Evolutionary conservation across 1,284 basidiomycete species (phyloP).

Genomic region (Pseudozyma tsukubaensis): DNA sequence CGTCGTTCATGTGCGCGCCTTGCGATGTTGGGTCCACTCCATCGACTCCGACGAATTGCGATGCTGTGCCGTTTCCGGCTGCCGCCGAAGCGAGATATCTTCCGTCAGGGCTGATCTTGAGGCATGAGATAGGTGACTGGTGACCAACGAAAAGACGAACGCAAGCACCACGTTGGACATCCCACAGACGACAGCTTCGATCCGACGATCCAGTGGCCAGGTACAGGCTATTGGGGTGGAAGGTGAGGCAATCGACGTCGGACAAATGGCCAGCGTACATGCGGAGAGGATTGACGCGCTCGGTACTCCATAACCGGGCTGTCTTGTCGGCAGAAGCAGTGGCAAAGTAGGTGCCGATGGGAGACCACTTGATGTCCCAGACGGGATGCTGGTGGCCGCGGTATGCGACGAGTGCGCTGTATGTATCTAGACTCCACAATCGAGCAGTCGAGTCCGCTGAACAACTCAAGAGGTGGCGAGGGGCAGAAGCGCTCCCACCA

Average conservation of each 20-base stretch:
- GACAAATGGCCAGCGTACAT: conserved; percentile 96
- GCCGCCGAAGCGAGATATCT: conserved; percentile 87
- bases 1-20: conserved; percentile 75
- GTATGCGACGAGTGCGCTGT: conserved; percentile 91
- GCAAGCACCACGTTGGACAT: conserved; percentile 93
- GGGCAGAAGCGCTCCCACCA: conserved; percentile 84
- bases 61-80: conserved; percentile 45
- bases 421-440: conserved; percentile 95
- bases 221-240: conserved; percentile 97
- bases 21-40: conserved; percentile 20
- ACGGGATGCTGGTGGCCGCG: conserved; percentile 96
- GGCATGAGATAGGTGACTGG: conserved; percentile 85
- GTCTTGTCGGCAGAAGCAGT: conserved; percentile 93
- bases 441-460: conserved; percentile 93
- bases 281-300: conserved; percentile 84
- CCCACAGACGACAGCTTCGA: conserved; percentile 95
- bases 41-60: conserved; percentile 38
- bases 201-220: conserved; percentile 97
- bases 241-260: conserved; percentile 95
- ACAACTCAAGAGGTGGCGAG: conserved; percentile 87
- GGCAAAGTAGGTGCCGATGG: conserved; percentile 97
- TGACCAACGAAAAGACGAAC: conserved; percentile 96
- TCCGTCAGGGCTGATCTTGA: conserved; percentile 93
- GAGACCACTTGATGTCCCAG: conserved; percentile 99
- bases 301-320: conserved; percentile 94